Base-by-base conservation (phyloP, 1,139 yeast genomes). In the Sugiyamaella grinbergsii region DNA sequence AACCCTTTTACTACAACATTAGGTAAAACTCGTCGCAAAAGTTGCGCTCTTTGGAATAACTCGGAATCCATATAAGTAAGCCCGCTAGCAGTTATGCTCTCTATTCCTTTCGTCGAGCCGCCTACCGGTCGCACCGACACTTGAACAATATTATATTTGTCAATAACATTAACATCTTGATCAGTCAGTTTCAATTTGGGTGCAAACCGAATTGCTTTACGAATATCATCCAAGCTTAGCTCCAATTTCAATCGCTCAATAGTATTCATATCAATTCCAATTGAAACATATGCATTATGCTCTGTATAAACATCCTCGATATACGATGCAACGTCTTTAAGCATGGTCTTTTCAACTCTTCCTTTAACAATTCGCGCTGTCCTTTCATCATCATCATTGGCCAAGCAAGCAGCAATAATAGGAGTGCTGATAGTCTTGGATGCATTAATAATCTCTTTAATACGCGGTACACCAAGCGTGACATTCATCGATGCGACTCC, bases 401-500 rank as follows among this genome's bases (percentile, higher is more conserved):
- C 98, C 60, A 94, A 75, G 7, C 86, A 91, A 5, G 98, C 95
- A 59, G 93, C 91, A 66, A 94, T 93, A 66, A 94, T 94, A 0
- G 99, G 99, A 1, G 98, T 94, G 4, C 96, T 88, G 62, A 94
- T 94, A 13, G 82, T 81, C 69, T 94, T 94, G 16, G 97, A 88
- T 0, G 98, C 99, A 70, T 93, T 94, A 67, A 93, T 93, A 67
- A 93, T 93, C 76, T 93, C 99, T 72, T 93, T 93, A 66, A 93
- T 93, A 79, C 98, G 96, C 36, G 98, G 98, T 43, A 93, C 98
- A 80, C 98, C 98, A 61, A 93, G 79, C 0, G 98, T 93, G 60
- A 93, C 96, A 74, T 93, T 93, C 98, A 93, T 93, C 44, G 96
- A 87, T 28, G 98, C 98, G 54, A 93, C 98, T 77, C 98, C 98